These are phyloP conservation scores for Tulasnella sp. DNA, from an alignment of 768 basidiomycete genomes.

Conservation along the genomic window DNA sequence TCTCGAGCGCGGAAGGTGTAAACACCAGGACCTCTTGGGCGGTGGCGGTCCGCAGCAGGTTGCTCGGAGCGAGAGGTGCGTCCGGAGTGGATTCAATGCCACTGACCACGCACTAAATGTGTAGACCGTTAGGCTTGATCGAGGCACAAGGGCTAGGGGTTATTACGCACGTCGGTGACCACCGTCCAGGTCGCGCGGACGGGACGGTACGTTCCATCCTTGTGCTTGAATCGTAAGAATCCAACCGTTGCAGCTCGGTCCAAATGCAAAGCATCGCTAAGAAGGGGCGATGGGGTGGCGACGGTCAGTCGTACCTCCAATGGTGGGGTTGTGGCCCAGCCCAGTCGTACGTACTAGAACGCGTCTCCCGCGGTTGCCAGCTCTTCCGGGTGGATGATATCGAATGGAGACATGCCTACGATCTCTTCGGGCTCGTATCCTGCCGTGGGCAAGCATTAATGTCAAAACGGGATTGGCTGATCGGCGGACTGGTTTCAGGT, in stretches of 20 bases:
- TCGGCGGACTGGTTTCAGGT: neutral
- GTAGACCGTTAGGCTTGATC: neutral
- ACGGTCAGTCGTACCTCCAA: neutral
- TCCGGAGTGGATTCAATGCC: conserved; percentile 23
- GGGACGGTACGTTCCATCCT: conserved; percentile 8
- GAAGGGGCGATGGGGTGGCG: neutral
- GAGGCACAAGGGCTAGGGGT: neutral
- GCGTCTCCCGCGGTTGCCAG: conserved; percentile 14
- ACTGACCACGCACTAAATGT: conserved; percentile 25
- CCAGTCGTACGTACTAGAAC: conserved; percentile 19
- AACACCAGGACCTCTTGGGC: conserved; percentile 28
- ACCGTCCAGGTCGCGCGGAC: conserved; percentile 23
- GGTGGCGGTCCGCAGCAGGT: conserved; percentile 22
- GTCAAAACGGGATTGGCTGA: neutral
- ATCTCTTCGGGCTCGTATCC: conserved; percentile 28
- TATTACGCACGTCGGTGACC: conserved; percentile 23
- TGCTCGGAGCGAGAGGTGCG: conserved; percentile 17
- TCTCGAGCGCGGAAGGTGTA: conserved; percentile 21
- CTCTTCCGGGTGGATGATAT: conserved; percentile 26
- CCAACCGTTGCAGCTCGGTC: conserved; percentile 26
- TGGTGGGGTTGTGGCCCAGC: neutral
- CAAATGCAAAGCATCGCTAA: conserved; percentile 23
- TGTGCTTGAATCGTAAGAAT: conserved; percentile 28
- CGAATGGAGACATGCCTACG: conserved; percentile 28
- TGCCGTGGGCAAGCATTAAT: neutral